phyloP scores from a whole-genome alignment of 1,139 yeast species.

The Casaregolazyma suthepensis region DNA sequence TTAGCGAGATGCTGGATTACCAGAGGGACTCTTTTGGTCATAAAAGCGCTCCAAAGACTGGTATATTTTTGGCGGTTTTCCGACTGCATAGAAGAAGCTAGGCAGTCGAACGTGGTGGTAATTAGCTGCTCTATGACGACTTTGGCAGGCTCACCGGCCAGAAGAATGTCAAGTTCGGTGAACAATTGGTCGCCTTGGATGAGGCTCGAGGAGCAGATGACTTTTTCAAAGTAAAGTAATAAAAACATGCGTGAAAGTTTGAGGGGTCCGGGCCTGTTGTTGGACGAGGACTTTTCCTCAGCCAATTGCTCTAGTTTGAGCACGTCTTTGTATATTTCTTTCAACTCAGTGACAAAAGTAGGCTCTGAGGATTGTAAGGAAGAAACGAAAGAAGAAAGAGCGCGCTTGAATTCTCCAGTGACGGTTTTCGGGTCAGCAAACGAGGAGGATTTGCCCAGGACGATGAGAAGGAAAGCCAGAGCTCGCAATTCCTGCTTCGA shows the following conservation, averaged over 20 bases:
- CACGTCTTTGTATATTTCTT: not conserved
- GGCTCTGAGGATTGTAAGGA: constrained; percentile 5
- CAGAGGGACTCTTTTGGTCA: constrained; percentile 27
- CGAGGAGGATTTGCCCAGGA: not conserved
- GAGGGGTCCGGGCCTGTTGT: constrained; percentile 6
- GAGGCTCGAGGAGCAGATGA: constrained; percentile 23
- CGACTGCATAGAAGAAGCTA: constrained; percentile 27
- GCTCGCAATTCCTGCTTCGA: constrained; percentile 4
- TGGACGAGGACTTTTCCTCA: not conserved
- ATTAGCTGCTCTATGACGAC: constrained; percentile 29
- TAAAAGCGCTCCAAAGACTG: constrained; percentile 29
- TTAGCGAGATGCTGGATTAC: constrained; percentile 17
- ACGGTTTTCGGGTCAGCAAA: not conserved
- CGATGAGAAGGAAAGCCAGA: constrained; percentile 2
- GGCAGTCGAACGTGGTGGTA: constrained; percentile 33
- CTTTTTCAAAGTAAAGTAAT: constrained; percentile 31
- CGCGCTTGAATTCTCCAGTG: not conserved
- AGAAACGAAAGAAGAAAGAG: constrained; percentile 7
- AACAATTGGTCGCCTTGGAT: constrained; percentile 23
- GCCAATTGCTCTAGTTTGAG: not conserved
- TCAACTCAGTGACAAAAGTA: constrained; percentile 1
- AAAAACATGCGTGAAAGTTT: constrained; percentile 25
- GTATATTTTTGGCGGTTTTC: constrained; percentile 24
- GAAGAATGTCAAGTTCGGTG: constrained; percentile 25
- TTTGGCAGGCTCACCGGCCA: constrained; percentile 26